These are phyloP conservation scores for Aspergillus felis DNA, from an alignment of 2,329 filamentous ascomycete species.

Conservation along the genomic window DNA sequence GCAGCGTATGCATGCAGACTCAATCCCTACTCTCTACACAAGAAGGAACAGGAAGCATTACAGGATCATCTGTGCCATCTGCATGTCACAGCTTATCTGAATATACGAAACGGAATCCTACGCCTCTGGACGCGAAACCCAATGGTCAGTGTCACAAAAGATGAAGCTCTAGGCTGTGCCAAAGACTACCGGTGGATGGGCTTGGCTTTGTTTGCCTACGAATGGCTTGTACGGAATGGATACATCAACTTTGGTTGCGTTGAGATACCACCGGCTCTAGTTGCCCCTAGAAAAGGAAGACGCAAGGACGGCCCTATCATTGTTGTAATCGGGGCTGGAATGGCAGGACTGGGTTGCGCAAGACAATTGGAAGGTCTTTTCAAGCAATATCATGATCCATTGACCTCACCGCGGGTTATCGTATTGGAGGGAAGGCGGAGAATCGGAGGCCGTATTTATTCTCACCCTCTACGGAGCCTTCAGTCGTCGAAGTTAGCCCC, in stretches of 20 bases:
- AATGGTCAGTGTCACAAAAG: conserved; percentile 71
- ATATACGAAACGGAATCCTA: conserved; percentile 91
- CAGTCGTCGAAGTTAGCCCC: conserved; percentile 49
- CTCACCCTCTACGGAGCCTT: conserved; percentile 64
- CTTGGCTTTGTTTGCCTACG: conserved; percentile 79
- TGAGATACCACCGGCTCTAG: conserved; percentile 55
- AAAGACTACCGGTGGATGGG: conserved; percentile 86
- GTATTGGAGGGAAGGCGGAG: conserved; percentile 82
- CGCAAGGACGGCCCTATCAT: conserved; percentile 64
- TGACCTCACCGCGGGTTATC: conserved; percentile 66
- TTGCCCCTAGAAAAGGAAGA: conserved; percentile 38
- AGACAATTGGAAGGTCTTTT: conserved; percentile 87
- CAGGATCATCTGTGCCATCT: conserved; percentile 76
- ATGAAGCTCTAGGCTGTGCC: conserved; percentile 87
- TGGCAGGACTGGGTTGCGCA: conserved; percentile 87
- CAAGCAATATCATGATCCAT: conserved; percentile 68
- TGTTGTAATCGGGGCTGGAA: conserved; percentile 86
- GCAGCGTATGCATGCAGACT: conserved; percentile 86
- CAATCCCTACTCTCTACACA: conserved; percentile 83
- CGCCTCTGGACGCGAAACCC: conserved; percentile 87
- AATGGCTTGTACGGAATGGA: conserved; percentile 85
- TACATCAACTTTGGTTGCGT: conserved; percentile 97
- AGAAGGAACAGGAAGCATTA: conserved; percentile 76
- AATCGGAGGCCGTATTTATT: conserved; percentile 91
- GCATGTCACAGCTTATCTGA: conserved; percentile 92